A percentile compares a stretch with the other conserved stretches of the same genome.
phyloP scores from a whole-genome alignment of 768 basidiomycete genomes.

The Tubosaeta brunneosetosa region DNA sequence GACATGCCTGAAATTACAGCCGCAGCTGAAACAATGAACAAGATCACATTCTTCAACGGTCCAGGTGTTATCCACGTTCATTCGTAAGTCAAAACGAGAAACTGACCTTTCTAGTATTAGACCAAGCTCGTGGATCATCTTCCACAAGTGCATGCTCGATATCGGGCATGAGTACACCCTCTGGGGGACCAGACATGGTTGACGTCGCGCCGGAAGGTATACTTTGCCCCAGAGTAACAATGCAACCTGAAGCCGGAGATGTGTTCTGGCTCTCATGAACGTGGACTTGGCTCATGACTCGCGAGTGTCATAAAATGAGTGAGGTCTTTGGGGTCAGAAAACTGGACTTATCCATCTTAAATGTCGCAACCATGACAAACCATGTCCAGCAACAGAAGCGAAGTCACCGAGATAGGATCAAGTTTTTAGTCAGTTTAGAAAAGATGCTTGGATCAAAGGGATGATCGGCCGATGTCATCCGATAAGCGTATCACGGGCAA shows the following conservation, averaged over 20 bases:
- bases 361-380: not conserved
- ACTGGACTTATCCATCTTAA: constrained; percentile 4
- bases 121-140: constrained; percentile 64
- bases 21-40: constrained; percentile 25
- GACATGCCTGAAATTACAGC: constrained; percentile 28
- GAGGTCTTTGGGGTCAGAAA: not conserved
- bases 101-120: constrained; percentile 50
- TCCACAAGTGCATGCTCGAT: constrained; percentile 42
- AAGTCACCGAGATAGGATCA: not conserved
- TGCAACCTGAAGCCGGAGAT: not conserved
- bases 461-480: constrained; percentile 10
- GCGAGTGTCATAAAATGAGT: constrained; percentile 1
- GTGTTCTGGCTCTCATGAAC: not conserved
- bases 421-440: not conserved
- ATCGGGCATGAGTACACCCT: constrained; percentile 17
- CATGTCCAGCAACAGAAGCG: not conserved
- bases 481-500: not conserved
- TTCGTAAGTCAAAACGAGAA: not conserved
- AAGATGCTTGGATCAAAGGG: not conserved
- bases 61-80: not conserved
- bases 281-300: constrained; percentile 7
- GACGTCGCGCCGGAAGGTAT: not conserved
- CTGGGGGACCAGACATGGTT: not conserved
- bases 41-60: constrained; percentile 12
- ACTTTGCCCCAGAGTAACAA: not conserved